Base-by-base conservation (phyloP, 1,284 basidiomycete genomes). In the Leccinum glutinopallens region DNA sequence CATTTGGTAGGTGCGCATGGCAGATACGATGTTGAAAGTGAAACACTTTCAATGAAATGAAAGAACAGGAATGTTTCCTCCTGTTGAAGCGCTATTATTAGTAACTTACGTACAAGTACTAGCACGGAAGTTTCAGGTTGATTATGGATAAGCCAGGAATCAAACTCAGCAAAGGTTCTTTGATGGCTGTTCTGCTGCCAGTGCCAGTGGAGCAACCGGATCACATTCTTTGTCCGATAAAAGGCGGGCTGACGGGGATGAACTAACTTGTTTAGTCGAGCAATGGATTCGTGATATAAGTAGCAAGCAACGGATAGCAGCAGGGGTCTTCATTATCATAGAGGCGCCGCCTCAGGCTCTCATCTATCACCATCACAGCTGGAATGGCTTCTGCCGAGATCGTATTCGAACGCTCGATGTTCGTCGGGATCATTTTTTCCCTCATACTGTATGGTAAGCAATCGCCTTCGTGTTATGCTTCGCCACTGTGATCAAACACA, bases 351-450 rank as follows among this genome's bases (percentile, higher is more conserved):
- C 13, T 32, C 32, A 7, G 33, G 2, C 33, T 19, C 54, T 33
- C 54, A 19, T 35, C 10, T 12, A 9, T 5, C n/a, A 22, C 49
- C 13, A 25, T 29, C 57, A 39, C 57, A 15, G 5, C 22, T 7
- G 29, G 13, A 41, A 58, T 60, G 55, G 1, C 61, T 41, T 51
- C 58, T 4, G 58, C 17, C 35, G 62, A 61, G 19, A 43, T 63
- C 22, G 29, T 10, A 17, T 39, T 60, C 19, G 62, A 63, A 60
- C 59, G 60, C 32, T 64, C 63, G 15, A 62, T 53, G 12, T 64
- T 58, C 46, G 9, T 64, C 5, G 63, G 63, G 10, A n/a, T 63
- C 15, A 53, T 64, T n/a, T 41, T 64, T 22, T 19, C 25, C 15
- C 39, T 29, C 39, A 41, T 64, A 33, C 7, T 64, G 12, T 63